Conservation (phyloP, 2,329 filamentous ascomycete genomes). For the Lithohypha guttulata region DNA sequence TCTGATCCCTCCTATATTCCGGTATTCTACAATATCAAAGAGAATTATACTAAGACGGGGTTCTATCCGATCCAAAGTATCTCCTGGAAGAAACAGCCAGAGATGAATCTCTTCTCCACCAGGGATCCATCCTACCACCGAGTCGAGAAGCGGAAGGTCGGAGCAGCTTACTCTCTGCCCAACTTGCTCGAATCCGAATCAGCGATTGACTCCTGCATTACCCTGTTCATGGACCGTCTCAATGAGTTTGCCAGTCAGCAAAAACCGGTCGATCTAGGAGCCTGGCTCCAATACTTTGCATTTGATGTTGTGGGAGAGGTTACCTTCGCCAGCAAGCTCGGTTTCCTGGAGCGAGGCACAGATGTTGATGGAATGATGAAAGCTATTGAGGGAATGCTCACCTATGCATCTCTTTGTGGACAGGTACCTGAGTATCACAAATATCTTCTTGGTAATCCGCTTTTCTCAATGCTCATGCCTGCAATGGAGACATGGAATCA, state of each 20-base stretch:
- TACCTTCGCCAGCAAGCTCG: constrained; percentile 32
- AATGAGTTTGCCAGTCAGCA: constrained; percentile 27
- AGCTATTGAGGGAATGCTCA: constrained; percentile 24
- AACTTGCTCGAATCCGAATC: constrained; percentile 23
- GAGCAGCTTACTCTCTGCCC: constrained; percentile 19
- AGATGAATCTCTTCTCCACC: constrained; percentile 66
- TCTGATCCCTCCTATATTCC: constrained; percentile 45
- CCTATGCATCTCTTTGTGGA: constrained; percentile 23
- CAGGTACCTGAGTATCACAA: constrained; percentile 24
- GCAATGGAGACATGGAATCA: constrained; percentile 10
- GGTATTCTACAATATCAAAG: constrained; percentile 17
- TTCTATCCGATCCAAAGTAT: constrained; percentile 20
- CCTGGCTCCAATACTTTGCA: constrained; percentile 53
- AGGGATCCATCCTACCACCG: constrained; percentile 62
- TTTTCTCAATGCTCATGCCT: constrained; percentile 10
- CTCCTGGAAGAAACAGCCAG: constrained; percentile 46
- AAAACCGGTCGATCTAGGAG: constrained; percentile 23
- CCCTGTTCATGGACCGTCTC: constrained; percentile 50
- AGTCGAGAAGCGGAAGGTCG: constrained; percentile 17
- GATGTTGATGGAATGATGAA: constrained; percentile 31
- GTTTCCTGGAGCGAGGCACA: constrained; percentile 32
- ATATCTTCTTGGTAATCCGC: constrained; percentile 15
- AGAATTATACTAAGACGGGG: constrained; percentile 16
- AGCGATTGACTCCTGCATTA: constrained; percentile 29
- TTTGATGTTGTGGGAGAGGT: constrained; percentile 34